These are phyloP conservation scores for Globisporangium takayamanum DNA, from an alignment of 352 stramenopile genomes.

Conservation along the genomic window DNA sequence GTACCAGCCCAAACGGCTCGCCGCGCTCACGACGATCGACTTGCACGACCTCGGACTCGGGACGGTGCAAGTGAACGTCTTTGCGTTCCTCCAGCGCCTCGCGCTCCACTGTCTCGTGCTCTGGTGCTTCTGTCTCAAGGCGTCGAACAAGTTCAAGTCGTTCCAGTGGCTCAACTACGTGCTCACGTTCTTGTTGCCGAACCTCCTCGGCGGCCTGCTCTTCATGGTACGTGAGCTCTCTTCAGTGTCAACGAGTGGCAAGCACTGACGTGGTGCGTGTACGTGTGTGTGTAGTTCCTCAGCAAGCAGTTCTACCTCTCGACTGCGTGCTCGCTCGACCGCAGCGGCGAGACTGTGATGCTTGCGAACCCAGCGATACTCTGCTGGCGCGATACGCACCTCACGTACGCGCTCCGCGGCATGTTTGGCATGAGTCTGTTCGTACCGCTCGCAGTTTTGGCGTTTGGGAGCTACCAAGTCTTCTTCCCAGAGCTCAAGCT, in stretches of 20 bases:
- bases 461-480: slow-evolving; percentile 32
- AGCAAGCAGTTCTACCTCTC: slow-evolving; percentile 31
- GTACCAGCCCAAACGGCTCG: slow-evolving; percentile 23
- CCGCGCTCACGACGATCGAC: slow-evolving; percentile 25
- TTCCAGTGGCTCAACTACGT: slow-evolving; percentile 30
- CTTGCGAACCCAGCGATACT: slow-evolving; percentile 21
- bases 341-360: slow-evolving; percentile 14
- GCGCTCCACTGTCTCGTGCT: slow-evolving; percentile 19
- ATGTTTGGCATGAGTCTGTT: slow-evolving; percentile 38
- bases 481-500: slow-evolving; percentile 36
- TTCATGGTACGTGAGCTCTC: slow-evolving; percentile 20
- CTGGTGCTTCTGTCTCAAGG: slow-evolving; percentile 35
- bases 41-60: slow-evolving; percentile 21
- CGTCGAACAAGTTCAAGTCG: slow-evolving; percentile 36
- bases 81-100: slow-evolving; percentile 20
- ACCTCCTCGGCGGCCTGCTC: slow-evolving; percentile 19
- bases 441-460: slow-evolving; percentile 27
- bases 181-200: slow-evolving; percentile 30
- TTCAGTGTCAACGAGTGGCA: background rate
- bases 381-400: slow-evolving; percentile 22
- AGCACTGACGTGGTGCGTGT: background rate
- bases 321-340: slow-evolving; percentile 16
- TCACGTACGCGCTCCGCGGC: slow-evolving; percentile 20
- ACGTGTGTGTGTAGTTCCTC: slow-evolving; percentile 17
- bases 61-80: slow-evolving; percentile 17